phyloP scores from a whole-genome alignment of 192 early-diverging fungal species.

The Endogone sp. region DNA sequence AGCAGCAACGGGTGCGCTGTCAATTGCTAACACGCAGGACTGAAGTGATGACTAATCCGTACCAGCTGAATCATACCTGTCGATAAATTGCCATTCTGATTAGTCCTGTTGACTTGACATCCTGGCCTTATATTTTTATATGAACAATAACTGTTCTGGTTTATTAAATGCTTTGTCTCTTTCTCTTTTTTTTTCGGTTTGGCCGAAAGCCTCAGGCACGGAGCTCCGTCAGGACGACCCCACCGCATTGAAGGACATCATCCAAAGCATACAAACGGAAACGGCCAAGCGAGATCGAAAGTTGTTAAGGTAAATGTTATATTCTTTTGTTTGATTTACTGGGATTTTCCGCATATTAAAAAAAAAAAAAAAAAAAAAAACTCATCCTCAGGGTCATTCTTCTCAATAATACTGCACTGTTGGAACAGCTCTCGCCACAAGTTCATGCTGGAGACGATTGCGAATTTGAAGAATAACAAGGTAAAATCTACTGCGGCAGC shows the following conservation, averaged over 20 bases:
- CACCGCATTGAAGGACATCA: constrained; percentile 84
- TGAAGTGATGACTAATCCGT: neutral
- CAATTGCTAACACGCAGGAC: no score
- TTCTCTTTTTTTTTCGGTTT: constrained; percentile 3
- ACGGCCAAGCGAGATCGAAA: constrained; percentile 37
- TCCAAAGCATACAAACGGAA: constrained; percentile 60
- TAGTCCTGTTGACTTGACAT: neutral
- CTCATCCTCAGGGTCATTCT: constrained; percentile 2
- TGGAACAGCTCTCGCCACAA: constrained; percentile 58
- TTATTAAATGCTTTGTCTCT: neutral
- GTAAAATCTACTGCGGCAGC: constrained; percentile 50
- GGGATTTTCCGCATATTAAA: no score
- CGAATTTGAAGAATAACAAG: constrained; percentile 91
- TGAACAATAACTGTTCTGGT: no score
- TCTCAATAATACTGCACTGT: neutral
- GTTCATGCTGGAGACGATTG: constrained; percentile 96
- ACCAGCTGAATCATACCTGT: neutral
- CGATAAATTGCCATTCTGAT: neutral
- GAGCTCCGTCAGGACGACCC: constrained; percentile 93
- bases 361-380: no score
- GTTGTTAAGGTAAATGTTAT: constrained; percentile 34
- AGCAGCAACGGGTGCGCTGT: no score
- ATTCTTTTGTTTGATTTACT: neutral
- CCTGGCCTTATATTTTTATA: neutral
- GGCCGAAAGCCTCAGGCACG: constrained; percentile 57